phyloP scores from a whole-genome alignment of 2,329 filamentous ascomycete species.

The Aureobasidium mangrovei region DNA sequence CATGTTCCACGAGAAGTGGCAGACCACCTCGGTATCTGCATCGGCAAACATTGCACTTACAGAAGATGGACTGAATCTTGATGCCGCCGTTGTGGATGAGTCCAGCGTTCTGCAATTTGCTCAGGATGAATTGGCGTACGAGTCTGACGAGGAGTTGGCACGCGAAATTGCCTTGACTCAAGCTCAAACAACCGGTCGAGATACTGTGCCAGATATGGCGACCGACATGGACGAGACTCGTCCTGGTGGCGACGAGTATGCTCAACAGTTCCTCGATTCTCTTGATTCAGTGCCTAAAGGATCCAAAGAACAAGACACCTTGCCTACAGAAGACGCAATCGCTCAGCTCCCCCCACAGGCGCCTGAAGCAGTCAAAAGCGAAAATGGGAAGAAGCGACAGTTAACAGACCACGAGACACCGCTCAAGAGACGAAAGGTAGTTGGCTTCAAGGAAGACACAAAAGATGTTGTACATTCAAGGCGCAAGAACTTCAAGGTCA shows the following conservation, averaged over 20 bases:
- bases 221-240: constrained; percentile 11
- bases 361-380: not conserved
- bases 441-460: not conserved
- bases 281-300: constrained; percentile 2
- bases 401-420: not conserved
- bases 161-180: constrained; percentile 28
- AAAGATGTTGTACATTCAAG: not conserved
- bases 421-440: constrained; percentile 11
- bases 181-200: constrained; percentile 17
- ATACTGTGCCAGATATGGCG: not conserved
- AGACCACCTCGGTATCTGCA: not conserved
- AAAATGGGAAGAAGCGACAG: not conserved
- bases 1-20: constrained; percentile 62
- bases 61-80: constrained; percentile 13
- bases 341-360: not conserved
- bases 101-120: constrained; percentile 44
- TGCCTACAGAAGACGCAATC: not conserved
- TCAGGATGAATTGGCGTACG: constrained; percentile 32
- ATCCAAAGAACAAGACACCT: not conserved
- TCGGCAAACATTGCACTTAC: not conserved
- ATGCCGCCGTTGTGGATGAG: constrained; percentile 52
- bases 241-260: constrained; percentile 13
- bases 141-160: constrained; percentile 35
- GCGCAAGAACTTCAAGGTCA: constrained; percentile 19
- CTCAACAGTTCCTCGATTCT: constrained; percentile 13